Percentiles rank a stretch among this genome's conserved stretches.
phyloP scores from a whole-genome alignment of 1,139 yeast genomes.

The Nematodospora anomalae region DNA sequence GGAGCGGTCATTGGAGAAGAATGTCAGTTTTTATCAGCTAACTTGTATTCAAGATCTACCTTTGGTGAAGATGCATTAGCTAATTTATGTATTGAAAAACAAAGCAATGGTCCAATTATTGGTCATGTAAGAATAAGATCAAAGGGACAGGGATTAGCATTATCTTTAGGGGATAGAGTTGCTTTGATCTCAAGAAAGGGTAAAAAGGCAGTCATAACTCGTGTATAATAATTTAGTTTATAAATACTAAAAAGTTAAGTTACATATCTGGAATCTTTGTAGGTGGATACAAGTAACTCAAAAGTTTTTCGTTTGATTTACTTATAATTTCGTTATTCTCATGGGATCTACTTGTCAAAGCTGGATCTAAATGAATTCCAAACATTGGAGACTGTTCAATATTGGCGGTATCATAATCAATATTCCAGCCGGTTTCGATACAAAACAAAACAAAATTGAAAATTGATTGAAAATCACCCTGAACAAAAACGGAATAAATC shows the following conservation, averaged over 20 bases:
- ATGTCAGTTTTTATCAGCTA: slow-evolving; percentile 92
- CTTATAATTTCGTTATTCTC: slow-evolving; percentile 18
- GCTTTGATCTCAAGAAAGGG: slow-evolving; percentile 71
- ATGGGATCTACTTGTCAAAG: slow-evolving; percentile 24
- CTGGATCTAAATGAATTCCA: slow-evolving; percentile 28
- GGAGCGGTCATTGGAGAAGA: slow-evolving; percentile 85
- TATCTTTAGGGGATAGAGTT: slow-evolving; percentile 91
- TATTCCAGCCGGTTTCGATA: slow-evolving; percentile 8
- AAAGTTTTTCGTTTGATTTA: slow-evolving; percentile 16
- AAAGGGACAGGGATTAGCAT: slow-evolving; percentile 96
- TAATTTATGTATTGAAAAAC: slow-evolving; percentile 87
- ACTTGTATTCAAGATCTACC: slow-evolving; percentile 86
- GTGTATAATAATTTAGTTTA: slow-evolving; percentile 18
- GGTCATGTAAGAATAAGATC: slow-evolving; percentile 98
- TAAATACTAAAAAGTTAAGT: slow-evolving; percentile 1
- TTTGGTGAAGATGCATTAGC: slow-evolving; percentile 99
- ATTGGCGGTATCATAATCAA: slow-evolving; percentile 17
- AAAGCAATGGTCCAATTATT: slow-evolving; percentile 70
- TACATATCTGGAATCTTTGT: slow-evolving; percentile 3
- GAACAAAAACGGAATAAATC: slow-evolving; percentile 16
- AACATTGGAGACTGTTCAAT: slow-evolving; percentile 22
- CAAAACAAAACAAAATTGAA: slow-evolving; percentile 14
- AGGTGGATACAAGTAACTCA: slow-evolving; percentile 15
- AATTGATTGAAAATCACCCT: slow-evolving; percentile 23
- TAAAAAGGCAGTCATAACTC: slow-evolving; percentile 25